Base-by-base conservation (phyloP, 164 flowering plant species). In the Annona cherimola region DNA sequence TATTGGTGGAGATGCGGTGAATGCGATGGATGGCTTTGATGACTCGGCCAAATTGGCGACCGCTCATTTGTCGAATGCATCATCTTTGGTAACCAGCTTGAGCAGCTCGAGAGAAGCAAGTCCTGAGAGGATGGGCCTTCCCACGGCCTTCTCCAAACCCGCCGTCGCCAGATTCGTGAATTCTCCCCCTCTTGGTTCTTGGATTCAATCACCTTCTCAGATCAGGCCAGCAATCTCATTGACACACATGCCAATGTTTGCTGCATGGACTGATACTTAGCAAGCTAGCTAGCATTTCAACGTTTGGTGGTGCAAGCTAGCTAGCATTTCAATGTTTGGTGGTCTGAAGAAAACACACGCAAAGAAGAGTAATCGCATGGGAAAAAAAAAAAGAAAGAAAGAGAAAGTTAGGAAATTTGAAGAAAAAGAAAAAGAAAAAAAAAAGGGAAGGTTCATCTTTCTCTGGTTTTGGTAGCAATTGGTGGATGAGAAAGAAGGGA, bases 191-290 rank as follows among this genome's bases (percentile, higher is more conserved):
- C 71, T 79, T 40, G 71, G 45, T 42, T 72, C 89, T 41, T 90
- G 93, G 93, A 80, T 84, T 43, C 84, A 88, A 40, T 39, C 90
- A n/a, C n/a, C n/a, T 61, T 63, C 80, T 5, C 88, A 80, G 71
- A 63, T 77, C 8, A 81, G 84, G 87, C 84, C 86, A 68, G 76
- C 83, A 20, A 75, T 83, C 63, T 69, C 89, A 71, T 73, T 88
- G 81, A 70, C 92, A 71, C 88, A 90, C 76, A 73, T 92, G 76
- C 96, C 97, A 0, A 77, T 87, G 46, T 93, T 91, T 78, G 89
- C 96, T 67, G 86, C 98, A 45, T 93, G 96, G 93, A 83, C 80
- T 61, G 96, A 88, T 71, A 64, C 86, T 67, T 89, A 74, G 74
- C 67, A n/a, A n/a, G n/a, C n/a, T n/a, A n/a, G n/a, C n/a, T n/a